Evolutionary conservation across 106 monocot genomes (phyloP), one percentile per base, ranked within the genome.

Genomic region (Amphibolis antarctica): DNA sequence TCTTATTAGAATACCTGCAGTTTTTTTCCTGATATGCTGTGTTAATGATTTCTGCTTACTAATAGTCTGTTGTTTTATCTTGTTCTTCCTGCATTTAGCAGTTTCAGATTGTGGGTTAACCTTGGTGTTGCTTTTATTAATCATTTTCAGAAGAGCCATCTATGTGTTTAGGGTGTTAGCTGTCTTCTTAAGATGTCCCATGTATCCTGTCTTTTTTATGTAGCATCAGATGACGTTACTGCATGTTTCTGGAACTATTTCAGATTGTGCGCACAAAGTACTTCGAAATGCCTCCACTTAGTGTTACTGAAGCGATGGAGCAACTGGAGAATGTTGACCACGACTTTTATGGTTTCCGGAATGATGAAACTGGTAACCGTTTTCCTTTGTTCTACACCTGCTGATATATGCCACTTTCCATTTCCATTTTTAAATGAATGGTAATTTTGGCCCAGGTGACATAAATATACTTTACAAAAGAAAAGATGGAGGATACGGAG

Each of bases 381-480:
- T 17, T 10, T 55, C 15, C 23, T 23, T 17, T 26, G 25, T 29
- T 10, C 14, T 42, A 28, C 22, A 3, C 1, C 13, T 10, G 15
- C 20, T 42, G 11, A 61, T 42, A n/a, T 17, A 42, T 60, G 60
- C 10, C 31, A 60, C 15, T 20, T 7, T 42, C 36, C 20, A 24
- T 53, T 53, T 20, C 23, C 19, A 19, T n/a, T 53, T 21, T 36
- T 24, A 22, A 43, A 62, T 28, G 22, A 21, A 30, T 29, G 14
- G 28, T 13, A 25, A 9, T 55, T 63, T 56, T 53, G 44, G 5
- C 28, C 11, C 57, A 92, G 92, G 88, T 69, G 85, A 93, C 51
- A 75, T 93, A 55, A 93, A 93, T 64, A 85, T 93, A 60, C 75
- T 93, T 50, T 93, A 93, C 81, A 93, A 86, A 71, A 83, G 93